phyloP scores from a whole-genome alignment of 2,329 filamentous ascomycete genomes.

The Chaetomium sp. region DNA sequence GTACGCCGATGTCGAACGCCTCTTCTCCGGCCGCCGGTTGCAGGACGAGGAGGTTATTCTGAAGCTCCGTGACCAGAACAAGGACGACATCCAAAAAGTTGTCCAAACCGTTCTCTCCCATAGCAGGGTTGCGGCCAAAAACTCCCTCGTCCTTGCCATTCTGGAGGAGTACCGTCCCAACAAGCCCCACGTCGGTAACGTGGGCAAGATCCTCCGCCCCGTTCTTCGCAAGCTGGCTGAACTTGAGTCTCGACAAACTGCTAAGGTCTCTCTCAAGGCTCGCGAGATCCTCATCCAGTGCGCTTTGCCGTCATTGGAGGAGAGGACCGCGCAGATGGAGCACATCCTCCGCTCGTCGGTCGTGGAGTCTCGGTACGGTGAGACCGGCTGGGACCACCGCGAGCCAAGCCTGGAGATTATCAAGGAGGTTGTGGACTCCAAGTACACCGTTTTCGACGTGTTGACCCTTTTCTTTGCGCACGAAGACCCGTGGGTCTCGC shows the following conservation, averaged over 20 bases:
- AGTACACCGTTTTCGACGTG: constrained; percentile 97
- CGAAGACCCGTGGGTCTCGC: constrained; percentile 85
- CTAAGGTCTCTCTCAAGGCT: constrained; percentile 95
- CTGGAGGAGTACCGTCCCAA: constrained; percentile 93
- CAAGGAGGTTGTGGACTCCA: constrained; percentile 97
- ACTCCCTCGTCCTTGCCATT: constrained; percentile 84
- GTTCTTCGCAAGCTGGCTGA: constrained; percentile 82
- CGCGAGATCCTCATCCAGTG: constrained; percentile 97
- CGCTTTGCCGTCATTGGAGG: constrained; percentile 89
- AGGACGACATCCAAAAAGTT: constrained; percentile 79
- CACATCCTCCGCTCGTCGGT: constrained; percentile 95
- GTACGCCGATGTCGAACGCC: constrained; percentile 76
- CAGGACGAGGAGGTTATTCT: constrained; percentile 93
- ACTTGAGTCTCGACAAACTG: constrained; percentile 74
- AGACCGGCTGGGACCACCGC: constrained; percentile 93
- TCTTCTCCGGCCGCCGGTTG: constrained; percentile 77
- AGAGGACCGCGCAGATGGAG: constrained; percentile 94
- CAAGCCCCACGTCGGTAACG: constrained; percentile 80
- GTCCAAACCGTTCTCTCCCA: constrained; percentile 89
- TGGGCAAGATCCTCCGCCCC: constrained; percentile 79
- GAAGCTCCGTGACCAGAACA: constrained; percentile 91
- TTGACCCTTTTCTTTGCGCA: constrained; percentile 92
- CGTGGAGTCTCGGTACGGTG: constrained; percentile 92
- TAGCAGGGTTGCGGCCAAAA: constrained; percentile 87
- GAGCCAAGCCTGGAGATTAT: constrained; percentile 85